Evolutionary conservation across 352 stramenopile genomes (phyloP).

Genomic region (Phytophthora meadii): DNA sequence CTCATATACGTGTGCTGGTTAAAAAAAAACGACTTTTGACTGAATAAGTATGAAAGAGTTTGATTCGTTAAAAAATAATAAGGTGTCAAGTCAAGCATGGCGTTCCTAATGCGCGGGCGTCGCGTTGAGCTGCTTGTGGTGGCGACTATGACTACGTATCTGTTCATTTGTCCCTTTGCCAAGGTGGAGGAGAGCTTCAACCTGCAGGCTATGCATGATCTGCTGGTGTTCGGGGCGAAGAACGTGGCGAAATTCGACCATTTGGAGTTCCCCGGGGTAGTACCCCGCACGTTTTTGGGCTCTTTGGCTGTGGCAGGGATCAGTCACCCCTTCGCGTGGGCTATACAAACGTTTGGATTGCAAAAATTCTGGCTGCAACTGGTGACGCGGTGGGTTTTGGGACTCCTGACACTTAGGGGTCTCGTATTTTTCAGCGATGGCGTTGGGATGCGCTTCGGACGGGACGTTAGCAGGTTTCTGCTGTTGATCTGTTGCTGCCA

Average conservation of each 20-base stretch:
- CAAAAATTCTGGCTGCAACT: conserved; percentile 70
- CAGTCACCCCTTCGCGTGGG: conserved; percentile 51
- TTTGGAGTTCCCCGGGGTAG: conserved; percentile 97
- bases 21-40: no score
- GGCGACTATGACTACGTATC: conserved; percentile 47
- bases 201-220: conserved; percentile 97
- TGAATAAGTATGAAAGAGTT: neutral
- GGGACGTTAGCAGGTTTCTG: conserved; percentile 74
- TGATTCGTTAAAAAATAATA: neutral
- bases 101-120: conserved; percentile 37
- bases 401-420: conserved; percentile 58
- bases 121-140: conserved; percentile 49
- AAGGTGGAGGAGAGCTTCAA: conserved; percentile 99
- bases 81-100: neutral
- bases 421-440: conserved; percentile 71
- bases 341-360: conserved; percentile 26
- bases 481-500: conserved; percentile 91
- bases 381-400: conserved; percentile 66
- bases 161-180: conserved; percentile 70
- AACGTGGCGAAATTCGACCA: conserved; percentile 93
- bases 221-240: conserved; percentile 80
- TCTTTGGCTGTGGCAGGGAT: conserved; percentile 69
- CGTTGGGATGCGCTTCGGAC: conserved; percentile 61
- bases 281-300: conserved; percentile 97
- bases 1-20: no score